Percentiles rank a stretch among this genome's conserved stretches.
These are phyloP conservation scores for Mortierella alpina DNA, from an alignment of 192 early-diverging fungal species.

Conservation along the genomic window DNA sequence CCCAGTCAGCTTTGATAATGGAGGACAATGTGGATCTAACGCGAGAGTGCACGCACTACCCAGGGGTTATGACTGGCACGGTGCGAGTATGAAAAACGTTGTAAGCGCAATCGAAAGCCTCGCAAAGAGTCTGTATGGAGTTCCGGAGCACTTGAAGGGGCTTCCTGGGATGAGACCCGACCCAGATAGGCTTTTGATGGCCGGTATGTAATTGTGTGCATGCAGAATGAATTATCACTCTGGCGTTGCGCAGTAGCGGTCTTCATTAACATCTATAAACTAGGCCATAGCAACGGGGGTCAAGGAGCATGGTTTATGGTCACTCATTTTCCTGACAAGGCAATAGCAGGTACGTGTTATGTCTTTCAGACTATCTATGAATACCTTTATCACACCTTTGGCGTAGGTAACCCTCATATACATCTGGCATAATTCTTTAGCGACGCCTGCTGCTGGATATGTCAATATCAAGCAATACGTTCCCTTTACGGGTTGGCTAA, in stretches of 20 bases:
- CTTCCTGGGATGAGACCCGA: constrained; percentile 50
- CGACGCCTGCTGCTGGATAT: constrained; percentile 76
- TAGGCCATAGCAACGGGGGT: constrained; percentile 83
- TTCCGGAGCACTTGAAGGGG: constrained; percentile 47
- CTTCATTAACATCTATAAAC: neutral
- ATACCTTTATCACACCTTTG: neutral
- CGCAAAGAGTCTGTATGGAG: constrained; percentile 58
- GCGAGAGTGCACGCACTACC: no score
- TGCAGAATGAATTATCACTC: neutral
- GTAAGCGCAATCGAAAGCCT: constrained; percentile 66
- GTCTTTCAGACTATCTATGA: neutral
- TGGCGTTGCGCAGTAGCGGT: neutral
- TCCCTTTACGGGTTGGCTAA: constrained; percentile 70
- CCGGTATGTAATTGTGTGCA: constrained; percentile 39
- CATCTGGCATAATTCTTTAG: constrained; percentile 24
- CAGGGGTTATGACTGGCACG: constrained; percentile 85
- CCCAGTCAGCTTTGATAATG: neutral
- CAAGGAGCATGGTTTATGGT: constrained; percentile 82
- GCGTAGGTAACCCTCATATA: neutral
- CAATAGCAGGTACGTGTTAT: constrained; percentile 67
- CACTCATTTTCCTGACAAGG: constrained; percentile 78
- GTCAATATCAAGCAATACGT: constrained; percentile 81
- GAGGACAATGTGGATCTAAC: neutral
- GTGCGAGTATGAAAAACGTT: constrained; percentile 71
- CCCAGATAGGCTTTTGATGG: constrained; percentile 61